Evolutionary conservation across 306 rosid species (phyloP).

Genomic region (Ammopiptanthus mongolicus): DNA sequence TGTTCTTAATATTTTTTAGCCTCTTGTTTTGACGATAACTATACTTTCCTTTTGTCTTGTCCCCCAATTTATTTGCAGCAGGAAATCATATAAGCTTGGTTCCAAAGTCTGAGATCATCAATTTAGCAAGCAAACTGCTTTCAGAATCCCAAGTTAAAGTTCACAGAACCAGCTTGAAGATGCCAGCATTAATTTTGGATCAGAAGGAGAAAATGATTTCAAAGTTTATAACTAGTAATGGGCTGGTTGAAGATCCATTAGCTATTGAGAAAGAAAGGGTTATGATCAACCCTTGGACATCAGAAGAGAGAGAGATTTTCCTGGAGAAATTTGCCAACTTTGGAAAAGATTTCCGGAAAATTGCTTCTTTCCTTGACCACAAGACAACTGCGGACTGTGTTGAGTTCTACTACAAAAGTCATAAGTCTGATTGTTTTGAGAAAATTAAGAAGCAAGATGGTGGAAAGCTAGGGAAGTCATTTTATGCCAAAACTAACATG

Average conservation of each 20-base stretch:
- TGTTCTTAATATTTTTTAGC: background rate
- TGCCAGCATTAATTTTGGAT: constrained; percentile 89
- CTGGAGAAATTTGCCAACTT: constrained; percentile 52
- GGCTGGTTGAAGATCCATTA: constrained; percentile 82
- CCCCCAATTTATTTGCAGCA: constrained; percentile 31
- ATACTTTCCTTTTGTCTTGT: background rate
- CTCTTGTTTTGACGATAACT: background rate
- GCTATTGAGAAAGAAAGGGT: constrained; percentile 81
- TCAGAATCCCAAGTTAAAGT: constrained; percentile 54
- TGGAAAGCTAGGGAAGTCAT: constrained; percentile 57
- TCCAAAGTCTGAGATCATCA: constrained; percentile 46
- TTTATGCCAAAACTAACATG: constrained; percentile 41
- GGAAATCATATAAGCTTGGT: constrained; percentile 57
- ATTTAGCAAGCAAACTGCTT: constrained; percentile 61
- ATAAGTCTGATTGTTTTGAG: constrained; percentile 71
- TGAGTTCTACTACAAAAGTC: constrained; percentile 89
- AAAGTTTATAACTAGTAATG: constrained; percentile 69
- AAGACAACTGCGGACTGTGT: constrained; percentile 96
- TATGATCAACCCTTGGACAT: constrained; percentile 83
- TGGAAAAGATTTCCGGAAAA: constrained; percentile 81
- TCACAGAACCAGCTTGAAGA: constrained; percentile 60
- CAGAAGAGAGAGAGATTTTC: constrained; percentile 60
- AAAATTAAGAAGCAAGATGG: constrained; percentile 55
- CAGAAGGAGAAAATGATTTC: constrained; percentile 55
- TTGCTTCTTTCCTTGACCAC: constrained; percentile 77